Conservation (phyloP, 2,329 filamentous ascomycete genomes). For the Tolypocladium ophioglossoides region DNA sequence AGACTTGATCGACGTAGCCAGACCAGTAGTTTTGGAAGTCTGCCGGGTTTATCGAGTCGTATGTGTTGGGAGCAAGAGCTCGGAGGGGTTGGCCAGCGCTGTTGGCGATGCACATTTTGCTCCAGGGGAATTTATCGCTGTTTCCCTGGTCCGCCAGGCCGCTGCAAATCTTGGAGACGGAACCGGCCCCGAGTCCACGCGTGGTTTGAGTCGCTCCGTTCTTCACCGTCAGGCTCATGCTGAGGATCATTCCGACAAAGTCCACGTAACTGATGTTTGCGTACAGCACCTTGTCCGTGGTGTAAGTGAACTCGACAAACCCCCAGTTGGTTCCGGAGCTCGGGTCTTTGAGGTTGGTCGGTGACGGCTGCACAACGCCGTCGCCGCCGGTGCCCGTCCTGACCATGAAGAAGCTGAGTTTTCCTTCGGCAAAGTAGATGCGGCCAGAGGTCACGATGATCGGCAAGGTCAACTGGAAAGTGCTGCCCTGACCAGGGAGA, state of each 20-base stretch:
- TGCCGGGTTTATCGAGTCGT: constrained; percentile 20
- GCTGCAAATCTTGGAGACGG: constrained; percentile 29
- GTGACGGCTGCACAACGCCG: constrained; percentile 37
- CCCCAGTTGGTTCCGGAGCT: constrained; percentile 35
- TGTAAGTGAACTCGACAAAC: constrained; percentile 38
- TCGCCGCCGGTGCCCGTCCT: constrained; percentile 15
- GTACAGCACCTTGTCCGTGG: constrained; percentile 24
- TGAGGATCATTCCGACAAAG: constrained; percentile 39
- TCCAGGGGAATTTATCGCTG: constrained; percentile 31
- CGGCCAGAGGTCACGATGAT: constrained; percentile 29
- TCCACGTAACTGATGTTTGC: constrained; percentile 42
- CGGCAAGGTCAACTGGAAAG: constrained; percentile 27
- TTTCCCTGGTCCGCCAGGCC: constrained; percentile 25
- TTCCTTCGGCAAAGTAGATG: constrained; percentile 33
- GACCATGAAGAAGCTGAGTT: constrained; percentile 32
- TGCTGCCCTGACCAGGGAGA: constrained; percentile 25
- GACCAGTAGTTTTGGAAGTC: constrained; percentile 32
- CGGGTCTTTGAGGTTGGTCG: constrained; percentile 30
- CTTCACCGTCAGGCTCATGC: constrained; percentile 31
- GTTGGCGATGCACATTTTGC: constrained; percentile 30
- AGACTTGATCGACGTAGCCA: constrained; percentile 35
- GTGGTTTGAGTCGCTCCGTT: constrained; percentile 23
- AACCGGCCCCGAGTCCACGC: constrained; percentile 24
- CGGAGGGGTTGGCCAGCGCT: constrained; percentile 27
- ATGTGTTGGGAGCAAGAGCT: constrained; percentile 33